phyloP scores from a whole-genome alignment of 305 asterid species.

The Withania somnifera region DNA sequence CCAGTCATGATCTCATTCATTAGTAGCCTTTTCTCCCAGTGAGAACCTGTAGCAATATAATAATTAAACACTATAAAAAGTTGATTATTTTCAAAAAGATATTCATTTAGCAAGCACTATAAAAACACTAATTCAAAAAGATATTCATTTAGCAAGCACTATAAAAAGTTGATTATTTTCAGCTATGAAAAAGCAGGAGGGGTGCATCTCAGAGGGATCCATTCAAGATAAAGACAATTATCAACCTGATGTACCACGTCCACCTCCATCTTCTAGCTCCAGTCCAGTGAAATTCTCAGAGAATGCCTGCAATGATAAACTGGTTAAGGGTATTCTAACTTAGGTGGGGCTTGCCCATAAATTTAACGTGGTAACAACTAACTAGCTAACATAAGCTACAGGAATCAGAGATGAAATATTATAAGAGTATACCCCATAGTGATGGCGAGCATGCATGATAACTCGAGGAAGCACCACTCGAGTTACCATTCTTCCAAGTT shows the following conservation, averaged over 20 bases:
- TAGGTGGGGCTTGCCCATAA: not conserved
- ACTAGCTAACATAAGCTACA: not conserved
- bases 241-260: conserved; percentile 96
- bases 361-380: not conserved
- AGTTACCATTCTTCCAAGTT: conserved; percentile 77
- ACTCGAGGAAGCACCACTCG: conserved; percentile 98
- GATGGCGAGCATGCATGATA: conserved; percentile 88
- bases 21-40: conserved; percentile 97
- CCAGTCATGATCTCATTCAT: conserved; percentile 99
- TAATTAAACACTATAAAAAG: not conserved
- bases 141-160: not conserved
- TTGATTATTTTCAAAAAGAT: not conserved
- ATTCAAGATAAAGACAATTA: conserved; percentile 3
- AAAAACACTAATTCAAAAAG: not conserved
- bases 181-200: not conserved
- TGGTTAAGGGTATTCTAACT: not conserved
- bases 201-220: not conserved
- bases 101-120: not conserved
- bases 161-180: not conserved
- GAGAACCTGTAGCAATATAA: conserved; percentile 60
- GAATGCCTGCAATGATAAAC: conserved; percentile 50
- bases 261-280: conserved; percentile 99
- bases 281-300: conserved; percentile 92
- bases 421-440: conserved; percentile 62
- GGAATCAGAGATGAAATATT: not conserved